A percentile compares a stretch with the other conserved stretches of the same genome.
These are phyloP conservation scores for Fomitopsis schrenkii DNA, from an alignment of 1,284 basidiomycete species.

Conservation along the genomic window DNA sequence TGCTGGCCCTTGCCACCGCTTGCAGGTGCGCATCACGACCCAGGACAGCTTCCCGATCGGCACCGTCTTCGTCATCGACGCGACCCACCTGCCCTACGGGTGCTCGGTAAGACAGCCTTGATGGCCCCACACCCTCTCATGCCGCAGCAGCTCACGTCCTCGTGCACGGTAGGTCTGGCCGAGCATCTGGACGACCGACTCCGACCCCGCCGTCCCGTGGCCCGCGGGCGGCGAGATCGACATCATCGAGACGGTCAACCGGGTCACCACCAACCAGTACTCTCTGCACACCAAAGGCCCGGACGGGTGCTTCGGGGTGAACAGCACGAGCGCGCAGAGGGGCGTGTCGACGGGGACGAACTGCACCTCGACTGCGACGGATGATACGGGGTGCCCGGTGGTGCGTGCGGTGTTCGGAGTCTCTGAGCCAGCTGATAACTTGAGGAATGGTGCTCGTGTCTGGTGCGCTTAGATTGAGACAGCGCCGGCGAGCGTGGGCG, in stretches of 20 bases:
- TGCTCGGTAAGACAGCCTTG: slow-evolving; percentile 33
- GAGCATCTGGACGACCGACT: slow-evolving; percentile 49
- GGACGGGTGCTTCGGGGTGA: slow-evolving; percentile 27
- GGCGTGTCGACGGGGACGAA: slow-evolving; percentile 32
- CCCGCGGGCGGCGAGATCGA: slow-evolving; percentile 55
- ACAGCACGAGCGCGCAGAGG: slow-evolving; percentile 30
- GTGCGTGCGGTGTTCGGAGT: background rate
- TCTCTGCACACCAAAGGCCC: slow-evolving; percentile 38
- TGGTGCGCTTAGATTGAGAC: background rate
- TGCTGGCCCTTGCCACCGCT: too few species aligned
- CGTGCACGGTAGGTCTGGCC: slow-evolving; percentile 36
- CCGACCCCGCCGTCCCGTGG: slow-evolving; percentile 32
- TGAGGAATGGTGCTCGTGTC: too few species aligned
- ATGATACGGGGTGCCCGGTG: background rate
- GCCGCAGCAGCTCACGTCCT: background rate
- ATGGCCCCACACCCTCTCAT: background rate
- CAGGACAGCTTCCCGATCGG: slow-evolving; percentile 47
- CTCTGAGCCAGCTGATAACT: too few species aligned
- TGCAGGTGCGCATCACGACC: slow-evolving; percentile 46
- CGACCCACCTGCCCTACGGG: slow-evolving; percentile 54
- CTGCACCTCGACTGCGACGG: background rate
- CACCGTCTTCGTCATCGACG: slow-evolving; percentile 57
- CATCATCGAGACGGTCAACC: slow-evolving; percentile 43
- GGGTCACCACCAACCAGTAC: slow-evolving; percentile 41
- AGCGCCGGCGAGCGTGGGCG: slow-evolving; percentile 43